Evolutionary conservation across 2,329 filamentous ascomycete genomes (phyloP), one percentile per base, ranked within the genome.

Genomic region (Xylariaceae sp.): DNA sequence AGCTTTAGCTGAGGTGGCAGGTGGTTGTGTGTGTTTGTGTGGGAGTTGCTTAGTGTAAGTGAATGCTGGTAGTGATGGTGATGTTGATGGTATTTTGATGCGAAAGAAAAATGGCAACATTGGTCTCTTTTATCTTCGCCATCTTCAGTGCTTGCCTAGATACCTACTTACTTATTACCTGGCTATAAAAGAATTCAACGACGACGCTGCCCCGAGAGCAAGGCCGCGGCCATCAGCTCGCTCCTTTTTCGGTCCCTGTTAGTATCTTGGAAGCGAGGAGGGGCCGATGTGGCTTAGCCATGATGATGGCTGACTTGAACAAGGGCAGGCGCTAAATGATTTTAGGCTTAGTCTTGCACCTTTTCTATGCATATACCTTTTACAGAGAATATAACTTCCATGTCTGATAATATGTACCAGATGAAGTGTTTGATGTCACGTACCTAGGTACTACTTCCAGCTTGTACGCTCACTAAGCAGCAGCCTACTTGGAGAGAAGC

Each of bases 201-300:
- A 26, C 43, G 43, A 46, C 2, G 17, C 26, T 19, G 16, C 11
- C n/a, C 43, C 43, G 43, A 46, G 16, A n/a, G 43, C 23, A 6
- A 33, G 7, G n/a, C 6, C 6, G 37, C 37, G 7, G 11, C 8
- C 9, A 14, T 33, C 21, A 47, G 26, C 51, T 58, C 56, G 56
- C 51, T 41, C 40, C 43, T 59, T 59, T 59, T 47, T 59, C 56
- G 56, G 56, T 2, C 45, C 33, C 46, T 16, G 47, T 16, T 5
- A 6, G 12, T n/a, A 39, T 7, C 2, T 31, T 33, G 21, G 23
- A 31, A 46, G 50, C 45, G 56, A 54, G 14, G 21, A 31, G 14
- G 44, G 6, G 24, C 50, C 49, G 40, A 16, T 31, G 39, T 45
- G 48, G 52, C 46, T 45, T 34, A 45, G 46, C 23, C 12, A 19